These are phyloP conservation scores for Chaetoscypha palmicola DNA, from an alignment of 2,329 filamentous ascomycete genomes.

Conservation along the genomic window DNA sequence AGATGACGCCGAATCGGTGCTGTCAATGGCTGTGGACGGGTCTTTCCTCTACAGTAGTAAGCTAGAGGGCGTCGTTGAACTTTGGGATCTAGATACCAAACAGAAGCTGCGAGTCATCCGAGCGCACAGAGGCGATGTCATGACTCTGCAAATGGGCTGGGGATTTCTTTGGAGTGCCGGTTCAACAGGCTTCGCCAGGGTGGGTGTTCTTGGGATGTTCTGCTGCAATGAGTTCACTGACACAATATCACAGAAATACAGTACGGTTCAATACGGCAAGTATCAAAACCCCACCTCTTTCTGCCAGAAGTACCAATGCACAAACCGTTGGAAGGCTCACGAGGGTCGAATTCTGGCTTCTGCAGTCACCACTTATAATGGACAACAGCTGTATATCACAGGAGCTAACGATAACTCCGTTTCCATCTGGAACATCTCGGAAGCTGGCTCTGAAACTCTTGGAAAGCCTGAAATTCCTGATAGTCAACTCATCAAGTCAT, in stretches of 20 bases:
- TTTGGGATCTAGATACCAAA: slow-evolving; percentile 94
- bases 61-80: slow-evolving; percentile 78
- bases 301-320: slow-evolving; percentile 76
- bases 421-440: slow-evolving; percentile 73
- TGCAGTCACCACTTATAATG: slow-evolving; percentile 61
- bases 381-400: slow-evolving; percentile 80
- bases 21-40: slow-evolving; percentile 80
- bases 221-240: slow-evolving; percentile 6
- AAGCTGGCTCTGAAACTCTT: slow-evolving; percentile 27
- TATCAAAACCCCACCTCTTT: slow-evolving; percentile 44
- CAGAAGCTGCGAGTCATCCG: slow-evolving; percentile 85
- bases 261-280: slow-evolving; percentile 56
- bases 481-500: slow-evolving; percentile 58
- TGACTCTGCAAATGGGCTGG: slow-evolving; percentile 78
- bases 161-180: slow-evolving; percentile 82
- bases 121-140: slow-evolving; percentile 72
- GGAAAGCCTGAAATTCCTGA: slow-evolving; percentile 31
- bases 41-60: slow-evolving; percentile 91
- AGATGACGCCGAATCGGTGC: slow-evolving; percentile 55
- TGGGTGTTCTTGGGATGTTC: slow-evolving; percentile 37
- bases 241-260: slow-evolving; percentile 48
- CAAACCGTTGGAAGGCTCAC: slow-evolving; percentile 75
- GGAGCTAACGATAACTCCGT: slow-evolving; percentile 89
- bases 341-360: slow-evolving; percentile 83
- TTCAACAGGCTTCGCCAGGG: slow-evolving; percentile 80